These are phyloP conservation scores for Candida ovalis DNA, from an alignment of 805 yeast genomes.

Conservation along the genomic window DNA sequence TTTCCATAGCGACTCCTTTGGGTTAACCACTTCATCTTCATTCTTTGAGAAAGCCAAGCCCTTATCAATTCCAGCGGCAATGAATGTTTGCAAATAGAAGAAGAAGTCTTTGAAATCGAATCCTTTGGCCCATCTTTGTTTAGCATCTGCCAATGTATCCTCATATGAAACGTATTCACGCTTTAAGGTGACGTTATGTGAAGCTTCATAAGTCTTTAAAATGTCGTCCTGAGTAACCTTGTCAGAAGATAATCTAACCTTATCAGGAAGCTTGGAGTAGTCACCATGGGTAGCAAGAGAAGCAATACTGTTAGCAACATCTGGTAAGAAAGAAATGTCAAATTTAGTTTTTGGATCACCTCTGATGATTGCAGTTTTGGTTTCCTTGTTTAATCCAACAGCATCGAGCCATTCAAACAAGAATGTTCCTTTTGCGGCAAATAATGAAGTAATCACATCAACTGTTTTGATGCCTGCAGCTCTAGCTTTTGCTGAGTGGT, in stretches of 20 bases:
- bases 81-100: slow-evolving; percentile 33
- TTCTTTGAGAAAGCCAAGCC: slow-evolving; percentile 34
- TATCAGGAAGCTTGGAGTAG: slow-evolving; percentile 39
- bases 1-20: slow-evolving; percentile 40
- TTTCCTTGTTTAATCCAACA: slow-evolving; percentile 36
- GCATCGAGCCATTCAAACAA: slow-evolving; percentile 33
- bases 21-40: slow-evolving; percentile 43
- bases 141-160: slow-evolving; percentile 31
- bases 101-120: slow-evolving; percentile 34
- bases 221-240: slow-evolving; percentile 37
- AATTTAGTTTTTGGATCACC: slow-evolving; percentile 39
- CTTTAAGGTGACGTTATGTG: slow-evolving; percentile 33
- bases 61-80: slow-evolving; percentile 38
- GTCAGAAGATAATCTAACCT: slow-evolving; percentile 40
- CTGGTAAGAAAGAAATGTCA: slow-evolving; percentile 35
- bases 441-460: slow-evolving; percentile 38
- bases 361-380: slow-evolving; percentile 32
- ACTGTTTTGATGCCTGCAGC: slow-evolving; percentile 44
- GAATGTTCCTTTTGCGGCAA: slow-evolving; percentile 34
- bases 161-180: slow-evolving; percentile 31
- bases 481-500: slow-evolving; percentile 38
- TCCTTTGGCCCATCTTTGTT: slow-evolving; percentile 28
- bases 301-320: slow-evolving; percentile 43
- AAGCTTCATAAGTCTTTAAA: slow-evolving; percentile 37
- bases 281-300: slow-evolving; percentile 35